Percentiles rank a stretch among this genome's conserved stretches.
Conservation (phyloP, 163 green algal genomes). For the Coccomyxa subellipsoidea region DNA sequence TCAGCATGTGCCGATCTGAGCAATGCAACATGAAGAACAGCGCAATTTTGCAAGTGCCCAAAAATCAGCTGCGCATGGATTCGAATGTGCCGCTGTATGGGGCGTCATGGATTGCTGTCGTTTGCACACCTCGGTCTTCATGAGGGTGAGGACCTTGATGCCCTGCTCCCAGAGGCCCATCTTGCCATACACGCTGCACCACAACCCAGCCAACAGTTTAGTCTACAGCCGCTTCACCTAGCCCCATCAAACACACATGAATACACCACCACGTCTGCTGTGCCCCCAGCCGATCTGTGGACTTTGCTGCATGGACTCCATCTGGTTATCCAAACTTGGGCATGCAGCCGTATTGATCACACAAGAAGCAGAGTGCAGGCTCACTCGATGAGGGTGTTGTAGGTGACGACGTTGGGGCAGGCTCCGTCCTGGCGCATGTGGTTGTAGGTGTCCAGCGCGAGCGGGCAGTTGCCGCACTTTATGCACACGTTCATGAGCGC, state of each 20-base stretch:
- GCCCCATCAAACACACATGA: background rate
- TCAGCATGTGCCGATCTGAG: too few species aligned
- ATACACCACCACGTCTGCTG: too few species aligned
- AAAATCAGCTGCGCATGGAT: too few species aligned
- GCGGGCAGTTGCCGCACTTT: slow-evolving; percentile 36
- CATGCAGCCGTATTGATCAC: too few species aligned
- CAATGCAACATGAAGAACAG: too few species aligned
- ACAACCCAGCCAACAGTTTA: background rate
- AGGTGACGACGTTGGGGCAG: slow-evolving; percentile 54
- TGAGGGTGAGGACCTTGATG: slow-evolving; percentile 55
- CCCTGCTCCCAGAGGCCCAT: slow-evolving; percentile 47
- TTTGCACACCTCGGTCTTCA: slow-evolving; percentile 33
- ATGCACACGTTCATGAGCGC: slow-evolving; percentile 60
- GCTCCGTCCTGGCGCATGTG: slow-evolving; percentile 38
- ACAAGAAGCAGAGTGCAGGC: too few species aligned
- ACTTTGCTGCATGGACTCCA: too few species aligned
- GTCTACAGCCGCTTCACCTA: background rate
- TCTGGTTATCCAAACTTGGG: too few species aligned
- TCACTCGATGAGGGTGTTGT: slow-evolving; percentile 59
- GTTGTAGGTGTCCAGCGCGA: slow-evolving; percentile 52
- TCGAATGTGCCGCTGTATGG: too few species aligned
- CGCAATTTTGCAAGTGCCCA: too few species aligned
- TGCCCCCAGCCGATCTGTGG: too few species aligned
- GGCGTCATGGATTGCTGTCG: too few species aligned
- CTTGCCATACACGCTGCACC: slow-evolving; percentile 37